Conservation (phyloP, 2,329 filamentous ascomycete genomes). For the Penicillium sp. region DNA sequence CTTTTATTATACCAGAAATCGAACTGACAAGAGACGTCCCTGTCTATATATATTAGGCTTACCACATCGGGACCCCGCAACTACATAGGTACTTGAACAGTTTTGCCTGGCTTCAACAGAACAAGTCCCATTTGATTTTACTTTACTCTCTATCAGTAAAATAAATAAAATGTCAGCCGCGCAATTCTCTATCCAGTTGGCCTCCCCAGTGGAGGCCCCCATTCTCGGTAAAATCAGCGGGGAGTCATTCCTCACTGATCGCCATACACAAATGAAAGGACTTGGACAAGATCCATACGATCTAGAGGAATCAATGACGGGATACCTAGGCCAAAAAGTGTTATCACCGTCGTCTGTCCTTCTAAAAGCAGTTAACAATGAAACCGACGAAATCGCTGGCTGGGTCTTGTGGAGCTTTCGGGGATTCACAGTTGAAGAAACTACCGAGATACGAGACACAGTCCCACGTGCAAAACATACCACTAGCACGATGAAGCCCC, state of each 20-base stretch:
- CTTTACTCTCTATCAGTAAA: not conserved
- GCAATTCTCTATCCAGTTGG: not conserved
- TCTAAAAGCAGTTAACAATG: not conserved
- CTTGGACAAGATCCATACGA: not conserved
- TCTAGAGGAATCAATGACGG: not conserved
- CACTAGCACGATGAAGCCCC: not conserved
- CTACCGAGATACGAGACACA: not conserved
- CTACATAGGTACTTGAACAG: not conserved
- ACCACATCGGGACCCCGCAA: too few species aligned
- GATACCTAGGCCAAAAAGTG: not conserved
- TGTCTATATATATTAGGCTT: too few species aligned
- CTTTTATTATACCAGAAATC: too few species aligned
- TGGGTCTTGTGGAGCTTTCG: not conserved
- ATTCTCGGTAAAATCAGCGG: slow-evolving; percentile 1
- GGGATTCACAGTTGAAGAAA: not conserved
- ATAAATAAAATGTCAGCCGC: not conserved
- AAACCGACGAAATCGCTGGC: not conserved
- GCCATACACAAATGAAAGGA: slow-evolving; percentile 4
- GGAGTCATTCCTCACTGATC: slow-evolving; percentile 3
- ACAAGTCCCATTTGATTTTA: not conserved
- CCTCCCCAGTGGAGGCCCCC: not conserved
- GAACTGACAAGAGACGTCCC: too few species aligned
- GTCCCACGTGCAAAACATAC: not conserved
- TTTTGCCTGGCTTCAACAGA: not conserved
- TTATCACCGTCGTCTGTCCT: not conserved